Evolutionary conservation across 208 protist species (phyloP).

Genomic region (Naegleria lovaniensis): DNA sequence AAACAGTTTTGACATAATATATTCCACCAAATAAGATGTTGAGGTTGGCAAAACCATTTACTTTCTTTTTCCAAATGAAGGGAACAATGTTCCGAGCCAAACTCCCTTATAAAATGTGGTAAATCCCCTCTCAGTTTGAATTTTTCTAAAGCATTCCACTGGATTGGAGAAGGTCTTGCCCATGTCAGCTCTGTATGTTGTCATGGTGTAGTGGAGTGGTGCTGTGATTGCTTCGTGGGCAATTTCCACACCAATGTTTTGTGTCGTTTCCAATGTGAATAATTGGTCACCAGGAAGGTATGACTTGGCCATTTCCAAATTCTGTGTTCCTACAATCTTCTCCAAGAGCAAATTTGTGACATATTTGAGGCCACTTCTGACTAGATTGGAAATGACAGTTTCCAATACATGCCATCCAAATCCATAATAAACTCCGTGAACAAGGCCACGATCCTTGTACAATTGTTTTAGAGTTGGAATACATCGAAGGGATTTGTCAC

Average conservation of each 20-base stretch:
- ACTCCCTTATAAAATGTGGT: neutral
- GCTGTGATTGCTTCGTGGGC: neutral
- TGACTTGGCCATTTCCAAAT: neutral
- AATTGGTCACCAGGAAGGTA: neutral
- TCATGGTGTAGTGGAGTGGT: neutral
- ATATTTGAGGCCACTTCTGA: neutral
- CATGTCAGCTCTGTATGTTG: neutral
- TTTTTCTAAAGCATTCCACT: neutral
- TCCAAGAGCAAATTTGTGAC: neutral
- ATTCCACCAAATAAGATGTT: no score
- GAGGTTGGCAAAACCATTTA: no score
- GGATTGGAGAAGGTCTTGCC: neutral
- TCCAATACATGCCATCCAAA: neutral
- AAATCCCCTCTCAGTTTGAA: neutral
- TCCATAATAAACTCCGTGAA: neutral
- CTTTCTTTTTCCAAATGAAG: no score
- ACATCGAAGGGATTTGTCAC: neutral
- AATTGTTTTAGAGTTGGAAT: neutral
- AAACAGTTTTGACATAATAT: no score
- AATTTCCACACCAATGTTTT: neutral
- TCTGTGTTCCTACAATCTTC: neutral
- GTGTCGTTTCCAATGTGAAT: neutral
- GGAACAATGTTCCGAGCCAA: neutral
- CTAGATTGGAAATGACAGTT: neutral
- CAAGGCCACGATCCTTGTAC: neutral